phyloP scores from a whole-genome alignment of 2,329 filamentous ascomycete species.

The Zalaria sp. region DNA sequence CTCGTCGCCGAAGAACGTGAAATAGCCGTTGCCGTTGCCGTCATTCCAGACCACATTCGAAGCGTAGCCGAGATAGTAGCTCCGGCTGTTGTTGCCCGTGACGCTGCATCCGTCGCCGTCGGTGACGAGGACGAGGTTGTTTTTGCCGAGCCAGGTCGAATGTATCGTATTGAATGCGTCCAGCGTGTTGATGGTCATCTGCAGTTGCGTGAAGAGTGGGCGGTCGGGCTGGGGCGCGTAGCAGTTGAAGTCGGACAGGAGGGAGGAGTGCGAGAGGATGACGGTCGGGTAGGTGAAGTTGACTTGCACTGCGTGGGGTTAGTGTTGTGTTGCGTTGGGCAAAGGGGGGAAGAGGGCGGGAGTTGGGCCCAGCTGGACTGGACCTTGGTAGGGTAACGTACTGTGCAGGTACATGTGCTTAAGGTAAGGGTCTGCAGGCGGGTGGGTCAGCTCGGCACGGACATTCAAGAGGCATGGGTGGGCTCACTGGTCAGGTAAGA shows the following conservation, averaged over 20 bases:
- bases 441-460: too few relatives aligned
- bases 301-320: not conserved
- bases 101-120: not conserved
- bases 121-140: constrained; percentile 1
- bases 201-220: not conserved
- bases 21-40: not conserved
- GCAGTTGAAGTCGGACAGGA: not conserved
- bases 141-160: not conserved
- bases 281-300: constrained; percentile 1
- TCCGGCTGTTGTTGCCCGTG: not conserved
- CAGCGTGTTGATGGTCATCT: not conserved
- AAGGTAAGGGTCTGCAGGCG: not conserved
- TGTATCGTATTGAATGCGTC: not conserved
- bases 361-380: not conserved
- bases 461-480: too few relatives aligned
- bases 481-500: too few relatives aligned
- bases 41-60: not conserved
- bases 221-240: not conserved
- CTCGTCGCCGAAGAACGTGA: constrained; percentile 2
- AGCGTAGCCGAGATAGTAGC: constrained; percentile 1
- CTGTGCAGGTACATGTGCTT: not conserved
- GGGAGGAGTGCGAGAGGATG: not conserved
- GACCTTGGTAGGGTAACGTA: not conserved
- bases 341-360: too few relatives aligned
- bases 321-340: too few relatives aligned